Conservation (phyloP, 2,329 filamentous ascomycete species). For the Phialocephala sp. region DNA sequence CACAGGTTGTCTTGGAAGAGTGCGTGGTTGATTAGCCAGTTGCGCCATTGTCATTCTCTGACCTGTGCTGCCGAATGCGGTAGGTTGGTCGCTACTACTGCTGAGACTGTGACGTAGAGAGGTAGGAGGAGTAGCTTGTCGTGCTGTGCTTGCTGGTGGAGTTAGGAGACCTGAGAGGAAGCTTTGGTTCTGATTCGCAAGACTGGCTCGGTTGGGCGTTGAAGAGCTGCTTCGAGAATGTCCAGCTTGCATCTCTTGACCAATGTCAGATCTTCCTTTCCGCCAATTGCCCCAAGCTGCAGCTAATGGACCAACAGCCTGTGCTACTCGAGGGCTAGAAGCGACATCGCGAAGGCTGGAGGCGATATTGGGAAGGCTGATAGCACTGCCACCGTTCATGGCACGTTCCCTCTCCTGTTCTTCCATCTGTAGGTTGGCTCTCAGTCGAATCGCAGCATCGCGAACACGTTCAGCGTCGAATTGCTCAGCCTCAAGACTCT, state of each 20-base stretch:
- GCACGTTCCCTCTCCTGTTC: slow-evolving; percentile 92
- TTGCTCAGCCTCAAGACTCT: slow-evolving; percentile 72
- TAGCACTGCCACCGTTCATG: slow-evolving; percentile 70
- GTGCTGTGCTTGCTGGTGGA: slow-evolving; percentile 70
- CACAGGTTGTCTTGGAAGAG: slow-evolving; percentile 44
- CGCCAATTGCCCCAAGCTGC: slow-evolving; percentile 98
- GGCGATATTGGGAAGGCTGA: slow-evolving; percentile 76
- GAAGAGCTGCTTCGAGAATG: slow-evolving; percentile 8
- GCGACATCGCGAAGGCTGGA: slow-evolving; percentile 73
- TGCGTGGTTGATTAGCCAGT: slow-evolving; percentile 44
- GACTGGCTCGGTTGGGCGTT: slow-evolving; percentile 30
- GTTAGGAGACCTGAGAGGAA: slow-evolving; percentile 85
- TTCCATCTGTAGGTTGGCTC: slow-evolving; percentile 97
- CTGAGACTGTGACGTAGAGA: background rate
- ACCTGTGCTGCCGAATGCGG: slow-evolving; percentile 65
- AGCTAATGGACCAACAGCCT: slow-evolving; percentile 77
- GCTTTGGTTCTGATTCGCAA: slow-evolving; percentile 53
- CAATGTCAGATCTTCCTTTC: slow-evolving; percentile 49
- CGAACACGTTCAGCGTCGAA: slow-evolving; percentile 82
- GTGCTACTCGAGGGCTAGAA: slow-evolving; percentile 80
- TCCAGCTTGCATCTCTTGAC: slow-evolving; percentile 2
- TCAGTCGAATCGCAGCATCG: slow-evolving; percentile 90
- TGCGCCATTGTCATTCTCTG: slow-evolving; percentile 61
- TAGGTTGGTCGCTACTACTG: slow-evolving; percentile 54
- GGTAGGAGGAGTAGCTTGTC: slow-evolving; percentile 36